Evolutionary conservation across 257 asterid genomes (phyloP), one percentile per base, ranked within the genome.

Genomic region (Verbascum thapsus): DNA sequence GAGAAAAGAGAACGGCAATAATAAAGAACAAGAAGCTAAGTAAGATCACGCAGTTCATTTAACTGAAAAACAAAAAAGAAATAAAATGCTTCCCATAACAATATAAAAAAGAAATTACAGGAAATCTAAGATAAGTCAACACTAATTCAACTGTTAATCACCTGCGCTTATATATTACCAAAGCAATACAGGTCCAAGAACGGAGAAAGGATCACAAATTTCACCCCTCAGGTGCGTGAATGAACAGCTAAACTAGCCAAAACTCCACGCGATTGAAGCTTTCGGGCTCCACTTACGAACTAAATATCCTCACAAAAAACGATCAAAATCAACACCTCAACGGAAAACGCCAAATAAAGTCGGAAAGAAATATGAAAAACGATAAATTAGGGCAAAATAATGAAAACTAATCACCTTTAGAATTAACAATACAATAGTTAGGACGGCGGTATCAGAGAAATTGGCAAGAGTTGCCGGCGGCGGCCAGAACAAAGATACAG

Each of bases 401-500:
- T 22, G n/a, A n/a, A 20, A 18, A 12, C n/a, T 60, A 42, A 12
- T 66, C 54, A 84, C 92, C 92, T 82, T 64, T 22, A 57, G 7
- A 54, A 38, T 53, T 10, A 66, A 39, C 59, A 66, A 64, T 47
- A 20, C 43, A n/a, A n/a, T n/a, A n/a, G n/a, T 37, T 39, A 1
- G 39, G 53, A 52, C 20, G 60, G 66, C 39, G 23, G n/a, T 18
- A 7, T 35, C 15, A 44, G n/a, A n/a, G n/a, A n/a, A n/a, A n/a
- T n/a, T n/a, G n/a, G n/a, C n/a, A n/a, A 17, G 47, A 58, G 57
- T 54, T 68, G 78, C 80, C n/a, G n/a, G n/a, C 82, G 85, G 86
- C 95, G 82, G 84, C 87, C 94, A 82, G 70, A 49, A 61, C 77
- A 65, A 58, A 63, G 79, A 53, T 19, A n/a, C n/a, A n/a, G n/a